phyloP scores from a whole-genome alignment of 441 rosid genomes.

The Bruguiera hainesii region DNA sequence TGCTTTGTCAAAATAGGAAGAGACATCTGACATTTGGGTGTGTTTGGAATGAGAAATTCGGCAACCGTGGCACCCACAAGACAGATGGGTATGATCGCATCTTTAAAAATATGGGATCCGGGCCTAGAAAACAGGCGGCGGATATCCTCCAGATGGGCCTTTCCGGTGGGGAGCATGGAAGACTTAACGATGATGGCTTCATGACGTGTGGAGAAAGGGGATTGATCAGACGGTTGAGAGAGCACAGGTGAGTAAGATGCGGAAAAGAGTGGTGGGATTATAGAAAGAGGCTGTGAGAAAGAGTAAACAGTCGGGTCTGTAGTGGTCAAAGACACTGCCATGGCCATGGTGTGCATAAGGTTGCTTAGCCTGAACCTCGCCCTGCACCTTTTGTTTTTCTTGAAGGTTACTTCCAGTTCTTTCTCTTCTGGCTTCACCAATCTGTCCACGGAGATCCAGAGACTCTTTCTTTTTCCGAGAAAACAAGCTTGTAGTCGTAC shows the following conservation, averaged over 20 bases:
- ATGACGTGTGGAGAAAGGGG: constrained; percentile 28
- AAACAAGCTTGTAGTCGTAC: background rate
- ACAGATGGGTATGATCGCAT: constrained; percentile 53
- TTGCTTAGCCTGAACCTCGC: constrained; percentile 47
- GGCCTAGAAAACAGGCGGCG: constrained; percentile 47
- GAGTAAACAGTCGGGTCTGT: constrained; percentile 38
- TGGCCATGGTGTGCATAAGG: constrained; percentile 51
- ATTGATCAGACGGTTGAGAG: constrained; percentile 31
- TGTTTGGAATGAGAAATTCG: constrained; percentile 34
- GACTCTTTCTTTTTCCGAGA: background rate
- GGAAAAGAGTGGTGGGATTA: constrained; percentile 47
- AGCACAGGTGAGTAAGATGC: constrained; percentile 33
- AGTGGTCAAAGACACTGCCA: background rate
- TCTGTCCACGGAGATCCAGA: constrained; percentile 46
- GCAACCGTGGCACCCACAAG: constrained; percentile 45
- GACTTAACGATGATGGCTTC: constrained; percentile 40
- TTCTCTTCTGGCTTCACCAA: constrained; percentile 52
- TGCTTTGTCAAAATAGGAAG: constrained; percentile 32
- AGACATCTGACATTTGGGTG: constrained; percentile 23
- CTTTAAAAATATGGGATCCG: constrained; percentile 54
- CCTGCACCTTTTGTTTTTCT: constrained; percentile 28
- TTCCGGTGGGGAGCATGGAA: constrained; percentile 58
- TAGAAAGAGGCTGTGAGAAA: constrained; percentile 36
- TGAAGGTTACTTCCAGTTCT: constrained; percentile 43
- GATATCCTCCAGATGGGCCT: constrained; percentile 47